Evolutionary conservation across 305 asterid species (phyloP), one percentile per base, ranked within the genome.

Genomic region (Fraxinus xanthoxyloides): DNA sequence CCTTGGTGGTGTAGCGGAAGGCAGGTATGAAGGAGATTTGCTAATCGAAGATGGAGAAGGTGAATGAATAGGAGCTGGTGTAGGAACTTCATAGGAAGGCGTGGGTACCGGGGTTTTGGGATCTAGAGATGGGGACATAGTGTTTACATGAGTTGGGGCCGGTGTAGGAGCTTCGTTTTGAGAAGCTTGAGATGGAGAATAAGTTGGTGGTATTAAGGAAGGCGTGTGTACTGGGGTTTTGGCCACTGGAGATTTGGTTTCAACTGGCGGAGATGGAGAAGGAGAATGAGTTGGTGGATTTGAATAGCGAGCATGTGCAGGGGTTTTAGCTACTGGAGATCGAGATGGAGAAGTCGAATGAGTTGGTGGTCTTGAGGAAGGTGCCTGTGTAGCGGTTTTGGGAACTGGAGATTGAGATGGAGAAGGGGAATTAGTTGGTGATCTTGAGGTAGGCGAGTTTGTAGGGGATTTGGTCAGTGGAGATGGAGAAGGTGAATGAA

Each of bases 401-500:
- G 59, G 13, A 13, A 48, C 19, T 48, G 59, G 59, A 48, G 7
- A 48, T 48, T 13, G 59, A 48, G 15, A 59, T 7, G 15, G 17
- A 61, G 32, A 61, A 61, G 13, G 69, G 0, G 69, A 59, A 59
- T 59, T 10, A 7, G 30, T 59, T 59, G 69, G 69, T 59, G 69
- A 3, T 59, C 13, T 59, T 59, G 26, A 56, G 26, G 13, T n/a
- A 8, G 31, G 74, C 30, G 76, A 9, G 40, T 12, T 5, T 28
- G 67, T 6, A 13, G 12, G 40, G 19, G 76, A 15, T 72, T 24
- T 17, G 3, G 9, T 10, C 13, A 72, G 15, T 6, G 85, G 77
- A 48, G 82, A 13, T 4, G 79, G 85, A 3, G 82, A 75, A 2
- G 70, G 79, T 8, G 84, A 77, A 32, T 43, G 67, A 19, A 69